Evolutionary conservation across 345 rosid genomes (phyloP), one percentile per base, ranked within the genome.

Genomic region (Mallotus nudiflorus): DNA sequence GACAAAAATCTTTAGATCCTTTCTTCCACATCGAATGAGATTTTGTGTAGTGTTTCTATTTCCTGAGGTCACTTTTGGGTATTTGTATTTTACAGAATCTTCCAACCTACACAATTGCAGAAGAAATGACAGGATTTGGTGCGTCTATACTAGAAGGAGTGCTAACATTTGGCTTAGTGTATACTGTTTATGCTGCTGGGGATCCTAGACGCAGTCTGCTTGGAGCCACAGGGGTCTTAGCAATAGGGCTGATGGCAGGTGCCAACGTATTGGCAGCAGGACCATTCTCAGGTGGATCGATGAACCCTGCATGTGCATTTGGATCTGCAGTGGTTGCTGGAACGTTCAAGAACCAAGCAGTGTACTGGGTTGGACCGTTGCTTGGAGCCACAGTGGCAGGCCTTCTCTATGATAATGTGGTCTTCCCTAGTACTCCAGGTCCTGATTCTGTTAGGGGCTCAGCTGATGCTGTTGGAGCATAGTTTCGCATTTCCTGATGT

Each of bases 301-400:
- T 90, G 96, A 95, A 92, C 73, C 99, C 99, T 0, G 96, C 91
- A 0, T 84, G 88, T 48, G 91, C 98, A 3, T 95, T 95, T 51
- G 97, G 97, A 9, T 77, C 94, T 0, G 97, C 98, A 0, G 81
- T 82, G 11, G 74, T 89, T 13, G 85, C 89, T 0, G 96, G 97
- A 4, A 82, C 78, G 59, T 95, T 95, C 74, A 86, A 82, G 80
- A 95, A 92, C 75, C 98, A 92, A 66, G 99, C 96, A 0, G 97
- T 88, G 16, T 94, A 92, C 51, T 92, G 98, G 99, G 81, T 92
- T 11, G 99, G 98, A 15, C 99, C 98, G 6, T 67, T 92, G 81
- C 56, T 88, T 18, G 99, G 97, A 58, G 97, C 88, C 9, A 75
- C 88, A 0, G 69, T 77, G 14, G 99, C 97, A 0, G 92, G 93